These are phyloP conservation scores for Acanthamoeba lenticulata DNA, from an alignment of 208 protist genomes.

Conservation along the genomic window DNA sequence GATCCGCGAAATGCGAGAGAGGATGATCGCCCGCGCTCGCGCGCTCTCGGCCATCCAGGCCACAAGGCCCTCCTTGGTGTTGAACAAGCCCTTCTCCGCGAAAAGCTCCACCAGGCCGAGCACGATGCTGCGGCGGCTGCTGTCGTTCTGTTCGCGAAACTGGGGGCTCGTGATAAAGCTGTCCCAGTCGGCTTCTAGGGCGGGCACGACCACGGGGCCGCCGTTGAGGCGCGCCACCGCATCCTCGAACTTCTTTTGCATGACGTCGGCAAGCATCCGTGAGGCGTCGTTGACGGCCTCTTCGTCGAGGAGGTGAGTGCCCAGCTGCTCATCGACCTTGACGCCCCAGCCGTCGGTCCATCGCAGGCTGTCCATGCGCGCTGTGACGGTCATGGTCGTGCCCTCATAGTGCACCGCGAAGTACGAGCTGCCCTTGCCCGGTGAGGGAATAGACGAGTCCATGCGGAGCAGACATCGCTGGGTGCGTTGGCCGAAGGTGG, in stretches of 20 bases:
- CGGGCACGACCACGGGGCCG: not conserved
- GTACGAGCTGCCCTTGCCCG: not conserved
- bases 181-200: not conserved
- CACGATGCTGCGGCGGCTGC: not conserved
- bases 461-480: not conserved
- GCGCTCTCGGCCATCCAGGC: not conserved
- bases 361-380: not conserved
- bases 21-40: not conserved
- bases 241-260: not conserved
- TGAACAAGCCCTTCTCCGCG: not conserved
- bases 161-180: not conserved
- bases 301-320: not conserved
- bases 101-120: not conserved
- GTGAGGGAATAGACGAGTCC: not conserved
- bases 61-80: not conserved
- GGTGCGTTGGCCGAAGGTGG: not conserved
- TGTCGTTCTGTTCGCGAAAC: not conserved
- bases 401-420: not conserved
- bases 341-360: not conserved
- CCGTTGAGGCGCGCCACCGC: not conserved
- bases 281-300: not conserved
- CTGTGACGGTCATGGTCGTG: not conserved
- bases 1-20: not conserved
- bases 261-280: not conserved
- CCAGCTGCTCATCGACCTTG: constrained; percentile 7